Evolutionary conservation across 306 rosid species (phyloP), one percentile per base, ranked within the genome.

Genomic region (Alnus glutinosa): DNA sequence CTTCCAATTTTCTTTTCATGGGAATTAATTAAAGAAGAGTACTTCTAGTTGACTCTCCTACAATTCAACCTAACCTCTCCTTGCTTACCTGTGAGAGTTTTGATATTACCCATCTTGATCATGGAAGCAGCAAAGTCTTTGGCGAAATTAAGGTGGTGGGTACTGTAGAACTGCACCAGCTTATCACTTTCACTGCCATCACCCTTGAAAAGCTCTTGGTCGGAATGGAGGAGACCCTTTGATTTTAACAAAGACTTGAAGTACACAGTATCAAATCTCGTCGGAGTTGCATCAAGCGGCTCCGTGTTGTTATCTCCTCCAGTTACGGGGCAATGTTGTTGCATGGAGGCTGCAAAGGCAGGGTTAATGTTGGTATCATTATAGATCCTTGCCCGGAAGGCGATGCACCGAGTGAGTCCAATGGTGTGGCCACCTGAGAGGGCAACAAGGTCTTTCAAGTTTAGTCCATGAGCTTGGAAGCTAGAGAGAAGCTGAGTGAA

Each of bases 101-200:
- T 81, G 9, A 85, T 37, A 73, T 81, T 85, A 1, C 88, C 85
- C 88, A 85, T 85, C 68, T 81, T 81, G 78, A 85, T 75, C 81
- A 85, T 70, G 39, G 88, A 85, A 71, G 58, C 58, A 9, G 67
- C 78, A 11, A 85, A 85, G 52, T 85, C 83, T 9, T 5, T 9
- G 3, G 39, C 49, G 7, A 85, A 85, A 9, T 30, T 62, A 0
- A 0, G 0, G 1, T 70, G 81, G 8, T 71, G 14, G 6, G 28
- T 2, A 12, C 75, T 73, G 47, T 85, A 85, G 5, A 14, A 36
- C 48, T 4, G 47, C 77, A 85, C 86, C 79, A 82, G 46, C 9
- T 23, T 47, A 46, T 85, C 86, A 2, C 77, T 82, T 1, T 55
- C 66, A 36, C 59, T 16, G 1, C 73, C 81, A 63, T 83, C 81